Conservation (phyloP, 23 red algal genomes). For the Gracilariopsis chorda region DNA sequence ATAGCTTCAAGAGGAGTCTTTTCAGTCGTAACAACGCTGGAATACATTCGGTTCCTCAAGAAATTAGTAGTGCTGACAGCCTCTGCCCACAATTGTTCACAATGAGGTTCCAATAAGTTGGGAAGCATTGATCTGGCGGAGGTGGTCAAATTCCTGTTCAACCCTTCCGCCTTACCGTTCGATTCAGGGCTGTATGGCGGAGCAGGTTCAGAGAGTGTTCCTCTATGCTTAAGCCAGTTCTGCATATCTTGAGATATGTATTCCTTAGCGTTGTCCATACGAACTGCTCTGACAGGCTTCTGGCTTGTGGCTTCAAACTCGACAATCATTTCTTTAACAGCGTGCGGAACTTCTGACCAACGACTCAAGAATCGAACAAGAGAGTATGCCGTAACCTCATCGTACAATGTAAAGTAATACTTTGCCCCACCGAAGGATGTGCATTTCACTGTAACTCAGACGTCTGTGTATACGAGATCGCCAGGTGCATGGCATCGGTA, state of each 20-base stretch:
- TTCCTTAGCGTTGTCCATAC: constrained; percentile 15
- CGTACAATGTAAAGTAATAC: constrained; percentile 6
- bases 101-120: neutral
- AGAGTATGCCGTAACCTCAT: neutral
- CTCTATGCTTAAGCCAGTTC: constrained; percentile 12
- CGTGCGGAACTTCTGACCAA: neutral
- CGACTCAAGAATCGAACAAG: neutral
- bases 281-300: neutral
- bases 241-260: neutral
- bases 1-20: neutral
- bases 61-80: neutral
- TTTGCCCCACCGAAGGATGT: neutral
- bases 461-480: neutral
- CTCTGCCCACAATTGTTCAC: neutral
- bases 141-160: constrained; percentile 5
- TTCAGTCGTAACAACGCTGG: neutral
- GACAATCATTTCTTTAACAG: constrained; percentile 4
- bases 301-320: neutral
- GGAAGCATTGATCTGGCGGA: neutral
- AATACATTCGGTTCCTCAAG: neutral
- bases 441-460: neutral
- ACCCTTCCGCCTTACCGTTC: neutral
- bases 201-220: neutral
- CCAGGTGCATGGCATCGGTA: neutral
- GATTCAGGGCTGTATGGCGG: constrained; percentile 15